Evolutionary conservation across 23 red algal genomes (phyloP).

Genomic region (Pyropia haitanensis): DNA sequence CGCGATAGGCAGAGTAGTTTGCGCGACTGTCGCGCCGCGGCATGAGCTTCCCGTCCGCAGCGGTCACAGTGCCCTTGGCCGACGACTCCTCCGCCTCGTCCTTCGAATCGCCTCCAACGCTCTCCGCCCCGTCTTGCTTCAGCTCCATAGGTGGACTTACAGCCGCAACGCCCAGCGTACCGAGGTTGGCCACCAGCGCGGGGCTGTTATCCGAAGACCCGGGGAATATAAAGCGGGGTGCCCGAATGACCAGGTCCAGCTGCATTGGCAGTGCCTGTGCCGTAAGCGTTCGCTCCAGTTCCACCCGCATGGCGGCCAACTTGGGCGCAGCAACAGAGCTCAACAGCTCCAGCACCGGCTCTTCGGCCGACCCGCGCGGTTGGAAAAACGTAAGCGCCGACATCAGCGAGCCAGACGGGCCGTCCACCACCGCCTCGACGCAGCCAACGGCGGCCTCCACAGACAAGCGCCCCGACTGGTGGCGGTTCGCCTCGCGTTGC

Average conservation of each 20-base stretch:
- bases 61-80: too few relatives aligned
- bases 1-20: too few relatives aligned
- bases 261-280: constrained; percentile 51
- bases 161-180: constrained; percentile 26
- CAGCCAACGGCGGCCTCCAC: constrained; percentile 52
- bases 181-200: constrained; percentile 55
- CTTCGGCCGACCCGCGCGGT: constrained; percentile 41
- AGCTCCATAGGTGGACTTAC: too few relatives aligned
- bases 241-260: constrained; percentile 48
- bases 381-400: constrained; percentile 63
- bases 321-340: constrained; percentile 44
- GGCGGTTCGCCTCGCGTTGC: too few relatives aligned
- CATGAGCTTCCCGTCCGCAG: too few relatives aligned
- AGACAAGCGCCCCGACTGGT: background rate
- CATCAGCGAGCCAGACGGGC: constrained; percentile 50
- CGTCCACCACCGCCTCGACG: constrained; percentile 60
- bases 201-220: constrained; percentile 2
- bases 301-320: constrained; percentile 54
- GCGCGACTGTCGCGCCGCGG: too few relatives aligned
- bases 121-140: too few relatives aligned
- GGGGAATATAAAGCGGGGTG: constrained; percentile 58
- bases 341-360: constrained; percentile 64
- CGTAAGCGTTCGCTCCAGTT: constrained; percentile 41
- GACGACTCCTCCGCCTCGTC: too few relatives aligned
- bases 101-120: too few relatives aligned